These are phyloP conservation scores for Globisporangium iwayamae DNA, from an alignment of 352 stramenopile genomes.

Conservation along the genomic window DNA sequence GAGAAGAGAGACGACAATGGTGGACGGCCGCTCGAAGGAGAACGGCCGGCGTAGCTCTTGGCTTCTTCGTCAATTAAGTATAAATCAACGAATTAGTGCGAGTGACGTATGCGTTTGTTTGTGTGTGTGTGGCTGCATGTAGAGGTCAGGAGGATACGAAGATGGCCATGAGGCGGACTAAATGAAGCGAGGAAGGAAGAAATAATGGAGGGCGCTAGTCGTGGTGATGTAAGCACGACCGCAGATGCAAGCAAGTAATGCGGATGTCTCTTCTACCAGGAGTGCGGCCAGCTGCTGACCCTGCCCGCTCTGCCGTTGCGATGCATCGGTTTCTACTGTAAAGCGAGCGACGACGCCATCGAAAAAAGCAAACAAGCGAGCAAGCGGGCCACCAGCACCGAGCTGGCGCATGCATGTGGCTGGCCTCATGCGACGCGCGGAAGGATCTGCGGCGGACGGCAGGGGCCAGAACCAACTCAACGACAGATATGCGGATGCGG, in stretches of 20 bases:
- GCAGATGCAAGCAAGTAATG: background rate
- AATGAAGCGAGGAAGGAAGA: background rate
- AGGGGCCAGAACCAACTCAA: too few species aligned
- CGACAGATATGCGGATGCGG: too few species aligned
- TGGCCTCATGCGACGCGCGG: too few species aligned
- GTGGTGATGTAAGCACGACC: background rate
- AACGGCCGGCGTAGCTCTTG: slow-evolving; percentile 1
- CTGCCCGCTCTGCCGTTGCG: background rate
- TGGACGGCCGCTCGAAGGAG: slow-evolving; percentile 6
- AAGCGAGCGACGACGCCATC: background rate
- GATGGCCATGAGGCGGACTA: too few species aligned
- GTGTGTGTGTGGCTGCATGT: too few species aligned
- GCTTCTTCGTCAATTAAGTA: slow-evolving; percentile 13
- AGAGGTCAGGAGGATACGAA: too few species aligned
- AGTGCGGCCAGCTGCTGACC: too few species aligned
- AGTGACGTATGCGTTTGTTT: background rate
- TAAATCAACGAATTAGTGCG: slow-evolving; percentile 15
- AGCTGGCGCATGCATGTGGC: background rate
- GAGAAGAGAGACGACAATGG: background rate
- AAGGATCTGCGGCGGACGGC: too few species aligned
- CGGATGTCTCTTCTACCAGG: background rate
- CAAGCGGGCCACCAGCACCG: background rate
- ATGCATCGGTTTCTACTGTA: background rate
- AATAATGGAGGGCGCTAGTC: background rate
- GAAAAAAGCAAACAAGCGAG: background rate